phyloP scores from a whole-genome alignment of 768 basidiomycete genomes.

The Lepiota brunneoincarnata region DNA sequence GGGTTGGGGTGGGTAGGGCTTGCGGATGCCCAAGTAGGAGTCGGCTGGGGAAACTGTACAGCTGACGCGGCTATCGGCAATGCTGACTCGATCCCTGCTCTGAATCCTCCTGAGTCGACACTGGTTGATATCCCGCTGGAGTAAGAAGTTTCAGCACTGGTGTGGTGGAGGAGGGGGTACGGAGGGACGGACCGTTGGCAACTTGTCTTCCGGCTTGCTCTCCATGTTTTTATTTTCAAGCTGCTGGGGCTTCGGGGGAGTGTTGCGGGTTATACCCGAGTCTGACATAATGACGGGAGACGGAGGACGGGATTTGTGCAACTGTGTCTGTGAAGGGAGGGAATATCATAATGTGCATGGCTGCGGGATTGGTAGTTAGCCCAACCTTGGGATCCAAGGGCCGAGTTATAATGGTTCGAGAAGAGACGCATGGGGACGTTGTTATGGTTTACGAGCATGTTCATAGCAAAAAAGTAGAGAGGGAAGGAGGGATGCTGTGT shows the following conservation, averaged over 20 bases:
- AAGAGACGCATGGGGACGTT: no score
- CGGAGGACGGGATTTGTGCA: no score
- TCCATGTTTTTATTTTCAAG: neutral
- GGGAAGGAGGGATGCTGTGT: no score
- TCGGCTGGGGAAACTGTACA: neutral
- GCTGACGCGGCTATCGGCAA: neutral
- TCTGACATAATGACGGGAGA: neutral
- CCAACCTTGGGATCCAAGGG: no score
- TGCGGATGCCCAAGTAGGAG: neutral
- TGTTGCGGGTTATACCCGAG: neutral
- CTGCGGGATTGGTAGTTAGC: no score
- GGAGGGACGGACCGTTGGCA: neutral
- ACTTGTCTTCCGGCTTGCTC: neutral
- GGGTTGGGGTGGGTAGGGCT: neutral
- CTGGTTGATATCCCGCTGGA: neutral
- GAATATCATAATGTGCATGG: no score
- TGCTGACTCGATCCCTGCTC: neutral
- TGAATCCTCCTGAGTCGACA: slow-evolving; percentile 10
- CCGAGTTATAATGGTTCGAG: no score
- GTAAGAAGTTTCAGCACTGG: neutral
- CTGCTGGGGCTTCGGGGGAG: no score
- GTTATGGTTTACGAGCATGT: no score
- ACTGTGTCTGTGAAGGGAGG: neutral
- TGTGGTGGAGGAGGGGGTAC: neutral
- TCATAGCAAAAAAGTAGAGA: no score